Conservation (phyloP, 306 rosid species). For the Canavalia ensiformis region DNA sequence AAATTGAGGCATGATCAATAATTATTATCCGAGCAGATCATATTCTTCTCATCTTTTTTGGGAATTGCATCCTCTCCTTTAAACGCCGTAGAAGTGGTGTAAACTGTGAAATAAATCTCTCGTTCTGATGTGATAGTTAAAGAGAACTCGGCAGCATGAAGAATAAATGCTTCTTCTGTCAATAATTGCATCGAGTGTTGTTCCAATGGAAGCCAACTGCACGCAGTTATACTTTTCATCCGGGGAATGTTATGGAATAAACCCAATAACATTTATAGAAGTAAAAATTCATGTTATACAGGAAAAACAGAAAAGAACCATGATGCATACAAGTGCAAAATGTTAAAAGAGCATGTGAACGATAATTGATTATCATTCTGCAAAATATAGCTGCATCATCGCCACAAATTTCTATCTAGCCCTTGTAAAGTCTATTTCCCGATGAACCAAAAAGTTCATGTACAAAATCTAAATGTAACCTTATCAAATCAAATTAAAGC, state of each 20-base stretch:
- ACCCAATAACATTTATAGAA: neutral
- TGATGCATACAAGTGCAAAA: neutral
- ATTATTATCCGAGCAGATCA: conserved; percentile 16
- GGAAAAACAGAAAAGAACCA: neutral
- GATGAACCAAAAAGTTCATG: neutral
- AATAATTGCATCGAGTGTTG: neutral
- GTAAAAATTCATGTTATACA: neutral
- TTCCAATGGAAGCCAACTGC: neutral
- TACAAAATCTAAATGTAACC: too few relatives aligned
- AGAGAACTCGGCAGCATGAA: neutral
- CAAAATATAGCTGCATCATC: neutral
- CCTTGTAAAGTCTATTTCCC: neutral
- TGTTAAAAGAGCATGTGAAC: neutral
- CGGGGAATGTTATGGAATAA: neutral
- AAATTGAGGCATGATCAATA: conserved; percentile 55
- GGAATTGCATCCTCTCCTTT: too few relatives aligned
- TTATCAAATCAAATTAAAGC: too few relatives aligned
- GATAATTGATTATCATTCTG: neutral
- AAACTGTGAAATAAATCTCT: neutral
- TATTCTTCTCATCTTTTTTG: conserved; percentile 9
- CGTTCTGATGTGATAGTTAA: neutral
- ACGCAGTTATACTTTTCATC: neutral
- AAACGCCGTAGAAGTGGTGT: too few relatives aligned
- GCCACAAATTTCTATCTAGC: neutral
- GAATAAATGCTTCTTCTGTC: neutral